Evolutionary conservation across 2,329 filamentous ascomycete species (phyloP).

Genomic region (Colletotrichum phormii): DNA sequence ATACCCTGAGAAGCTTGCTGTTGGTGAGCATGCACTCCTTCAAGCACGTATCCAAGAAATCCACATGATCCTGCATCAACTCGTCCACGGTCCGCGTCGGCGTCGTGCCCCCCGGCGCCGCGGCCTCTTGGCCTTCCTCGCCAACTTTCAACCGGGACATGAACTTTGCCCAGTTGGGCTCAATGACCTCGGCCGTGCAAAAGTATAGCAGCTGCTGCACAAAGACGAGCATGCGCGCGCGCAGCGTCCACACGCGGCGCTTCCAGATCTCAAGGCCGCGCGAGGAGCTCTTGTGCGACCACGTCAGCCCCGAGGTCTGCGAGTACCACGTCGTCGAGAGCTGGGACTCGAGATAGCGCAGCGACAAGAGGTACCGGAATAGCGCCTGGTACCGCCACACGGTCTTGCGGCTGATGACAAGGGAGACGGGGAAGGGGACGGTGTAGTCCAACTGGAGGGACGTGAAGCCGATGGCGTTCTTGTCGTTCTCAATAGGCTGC

Average conservation of each 20-base stretch:
- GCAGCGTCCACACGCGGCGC: slow-evolving; percentile 87
- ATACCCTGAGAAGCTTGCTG: slow-evolving; percentile 89
- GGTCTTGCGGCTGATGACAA: slow-evolving; percentile 96
- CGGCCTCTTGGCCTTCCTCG: slow-evolving; percentile 51
- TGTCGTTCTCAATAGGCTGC: slow-evolving; percentile 80
- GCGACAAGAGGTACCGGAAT: slow-evolving; percentile 91
- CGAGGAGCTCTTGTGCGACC: slow-evolving; percentile 83
- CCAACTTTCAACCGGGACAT: slow-evolving; percentile 85
- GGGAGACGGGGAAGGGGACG: slow-evolving; percentile 93
- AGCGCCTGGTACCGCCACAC: slow-evolving; percentile 97
- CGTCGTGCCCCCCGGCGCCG: slow-evolving; percentile 41
- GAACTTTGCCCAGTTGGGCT: slow-evolving; percentile 95
- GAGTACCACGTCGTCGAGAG: slow-evolving; percentile 91
- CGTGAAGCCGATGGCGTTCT: slow-evolving; percentile 89
- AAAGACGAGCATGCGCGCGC: slow-evolving; percentile 95
- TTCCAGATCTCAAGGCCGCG: slow-evolving; percentile 90
- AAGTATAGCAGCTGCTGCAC: slow-evolving; percentile 98
- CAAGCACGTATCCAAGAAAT: slow-evolving; percentile 96
- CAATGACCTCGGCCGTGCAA: slow-evolving; percentile 95
- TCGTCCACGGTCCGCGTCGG: slow-evolving; percentile 86
- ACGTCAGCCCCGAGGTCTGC: slow-evolving; percentile 83
- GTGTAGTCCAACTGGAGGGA: slow-evolving; percentile 94
- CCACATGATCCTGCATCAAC: slow-evolving; percentile 98
- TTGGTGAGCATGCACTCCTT: slow-evolving; percentile 99
- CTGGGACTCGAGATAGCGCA: slow-evolving; percentile 89